A percentile compares a stretch with the other conserved stretches of the same genome.
phyloP scores from a whole-genome alignment of 2,329 filamentous ascomycete species.

The Colletotrichum theobromicola region DNA sequence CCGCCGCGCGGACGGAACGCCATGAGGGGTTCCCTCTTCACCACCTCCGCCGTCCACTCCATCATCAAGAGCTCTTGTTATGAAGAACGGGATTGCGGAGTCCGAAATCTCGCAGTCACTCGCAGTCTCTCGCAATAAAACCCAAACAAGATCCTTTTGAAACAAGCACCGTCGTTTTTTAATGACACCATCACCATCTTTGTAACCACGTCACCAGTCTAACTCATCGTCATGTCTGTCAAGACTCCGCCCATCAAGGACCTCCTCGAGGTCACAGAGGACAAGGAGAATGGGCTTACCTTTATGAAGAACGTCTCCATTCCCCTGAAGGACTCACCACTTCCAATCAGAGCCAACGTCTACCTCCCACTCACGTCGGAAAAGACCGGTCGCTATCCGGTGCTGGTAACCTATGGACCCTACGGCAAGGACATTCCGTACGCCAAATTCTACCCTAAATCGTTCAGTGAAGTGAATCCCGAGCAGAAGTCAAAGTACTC shows the following conservation, averaged over 20 bases:
- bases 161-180: not conserved
- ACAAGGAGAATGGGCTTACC: conserved; percentile 30
- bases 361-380: conserved; percentile 36
- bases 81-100: not conserved
- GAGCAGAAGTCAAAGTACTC: conserved; percentile 59
- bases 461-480: conserved; percentile 55
- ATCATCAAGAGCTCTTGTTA: not conserved
- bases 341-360: conserved; percentile 42
- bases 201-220: not conserved
- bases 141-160: not conserved
- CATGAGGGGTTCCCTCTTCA: conserved; percentile 1
- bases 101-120: not conserved
- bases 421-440: conserved; percentile 78
- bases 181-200: not conserved
- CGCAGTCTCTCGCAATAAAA: not conserved
- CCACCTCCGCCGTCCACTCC: not conserved
- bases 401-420: conserved; percentile 74
- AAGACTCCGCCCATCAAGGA: conserved; percentile 16
- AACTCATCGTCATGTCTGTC: not conserved
- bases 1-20: not conserved
- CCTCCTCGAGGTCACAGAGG: conserved; percentile 10
- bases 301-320: conserved; percentile 40
- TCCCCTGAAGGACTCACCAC: conserved; percentile 30
- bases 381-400: conserved; percentile 46
- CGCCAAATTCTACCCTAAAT: conserved; percentile 47